Base-by-base conservation (phyloP, 768 basidiomycete genomes). In the Amanita exitialis region DNA sequence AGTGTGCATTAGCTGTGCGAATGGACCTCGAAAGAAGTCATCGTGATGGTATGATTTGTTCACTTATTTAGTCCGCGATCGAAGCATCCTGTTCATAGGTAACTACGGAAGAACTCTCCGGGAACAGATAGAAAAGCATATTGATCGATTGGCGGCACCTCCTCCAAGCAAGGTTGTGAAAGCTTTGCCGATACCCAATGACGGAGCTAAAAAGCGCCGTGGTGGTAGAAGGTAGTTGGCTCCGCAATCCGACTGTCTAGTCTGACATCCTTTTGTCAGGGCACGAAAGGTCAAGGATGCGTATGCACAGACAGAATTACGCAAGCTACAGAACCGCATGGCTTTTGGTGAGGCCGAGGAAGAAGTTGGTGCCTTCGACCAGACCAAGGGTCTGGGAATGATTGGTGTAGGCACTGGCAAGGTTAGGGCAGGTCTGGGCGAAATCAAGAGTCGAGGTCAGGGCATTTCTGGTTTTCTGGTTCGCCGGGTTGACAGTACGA, bases 261-360 rank as follows among this genome's bases (percentile, higher is more conserved):
- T 18, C 39, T 41, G 32, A 36, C 51, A 18, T 45, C 39, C 23
- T 20, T 6, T 23, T 12, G 48, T 5, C 56, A 96, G 94, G 6
- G 96, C 95, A 1, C 82, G 96, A 42, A 95, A 97, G 64, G 89
- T 92, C n/a, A 99, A 99, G 63, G 96, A 98, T 67, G 93, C 92
- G 1, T 94, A 94, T 61, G 93, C 92, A 4, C 89, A 92, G 67
- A 98, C 96, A 1, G 96, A 99, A 64, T 73, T 99, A 41, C 83
- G 93, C 55, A 98, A 98, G 68, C 73, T 96, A 56, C 95, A 98
- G 69, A 99, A 99, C 65, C 82, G 96, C 43, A 88, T 98, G 87
- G 81, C 74, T 50, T 98, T 99, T 59, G 96, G 95, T 37, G 85
- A 95, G 66, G 86, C 85, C 1, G 96, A 98, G 62, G 86, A 94